A percentile compares a stretch with the other conserved stretches of the same genome.
Evolutionary conservation across 805 yeast genomes (phyloP).

Genomic region (Candida maltosa): DNA sequence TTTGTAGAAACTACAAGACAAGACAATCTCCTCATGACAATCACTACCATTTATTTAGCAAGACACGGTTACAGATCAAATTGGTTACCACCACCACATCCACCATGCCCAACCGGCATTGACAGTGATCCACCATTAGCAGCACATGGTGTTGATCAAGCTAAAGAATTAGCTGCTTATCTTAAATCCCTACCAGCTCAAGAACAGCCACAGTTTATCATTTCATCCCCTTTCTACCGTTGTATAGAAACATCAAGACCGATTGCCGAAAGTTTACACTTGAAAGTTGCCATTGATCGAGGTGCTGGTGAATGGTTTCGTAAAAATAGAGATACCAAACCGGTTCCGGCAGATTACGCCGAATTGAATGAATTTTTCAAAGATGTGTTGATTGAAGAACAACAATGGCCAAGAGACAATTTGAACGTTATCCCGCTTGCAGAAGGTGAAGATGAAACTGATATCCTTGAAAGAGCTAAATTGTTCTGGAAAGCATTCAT

Average conservation of each 20-base stretch:
- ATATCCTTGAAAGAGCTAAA: constrained; percentile 61
- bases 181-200: constrained; percentile 37
- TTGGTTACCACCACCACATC: constrained; percentile 74
- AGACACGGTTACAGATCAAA: constrained; percentile 91
- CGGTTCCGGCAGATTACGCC: constrained; percentile 60
- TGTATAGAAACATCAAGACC: constrained; percentile 83
- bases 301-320: constrained; percentile 94
- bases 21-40: constrained; percentile 31
- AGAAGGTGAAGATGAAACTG: constrained; percentile 71
- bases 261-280: constrained; percentile 52
- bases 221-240: constrained; percentile 84
- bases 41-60: constrained; percentile 64
- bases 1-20: too few relatives aligned
- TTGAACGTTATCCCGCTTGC: constrained; percentile 58
- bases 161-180: constrained; percentile 69
- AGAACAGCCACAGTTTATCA: constrained; percentile 67
- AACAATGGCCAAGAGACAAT: constrained; percentile 46
- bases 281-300: constrained; percentile 65
- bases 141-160: constrained; percentile 84
- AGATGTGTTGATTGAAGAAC: constrained; percentile 25
- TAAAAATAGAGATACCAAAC: constrained; percentile 63
- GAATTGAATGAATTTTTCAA: constrained; percentile 54
- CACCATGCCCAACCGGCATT: constrained; percentile 82
- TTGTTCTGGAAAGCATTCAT: constrained; percentile 55
- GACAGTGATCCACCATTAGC: constrained; percentile 89